Evolutionary conservation across 768 basidiomycete genomes (phyloP).

Genomic region (Collybia sordida): DNA sequence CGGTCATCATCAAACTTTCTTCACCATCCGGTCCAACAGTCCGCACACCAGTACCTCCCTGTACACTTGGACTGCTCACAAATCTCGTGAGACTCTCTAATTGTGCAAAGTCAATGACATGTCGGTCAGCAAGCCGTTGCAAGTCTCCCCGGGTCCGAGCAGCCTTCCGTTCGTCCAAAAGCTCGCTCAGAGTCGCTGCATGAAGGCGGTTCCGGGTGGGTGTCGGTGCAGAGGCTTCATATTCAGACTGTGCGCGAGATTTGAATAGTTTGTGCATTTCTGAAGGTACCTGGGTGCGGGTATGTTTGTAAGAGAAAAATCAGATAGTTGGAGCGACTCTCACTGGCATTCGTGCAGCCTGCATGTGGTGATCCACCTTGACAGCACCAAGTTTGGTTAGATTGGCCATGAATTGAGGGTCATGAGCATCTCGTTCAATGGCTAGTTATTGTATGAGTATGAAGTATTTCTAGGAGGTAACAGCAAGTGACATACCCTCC

Average conservation of each 20-base stretch:
- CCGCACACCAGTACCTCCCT: conserved; percentile 41
- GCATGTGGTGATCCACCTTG: conserved; percentile 65
- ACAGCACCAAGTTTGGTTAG: conserved; percentile 67
- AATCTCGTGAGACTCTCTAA: conserved; percentile 52
- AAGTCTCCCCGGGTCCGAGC: conserved; percentile 40
- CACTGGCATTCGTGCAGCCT: conserved; percentile 34
- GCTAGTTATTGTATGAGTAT: conserved; percentile 31
- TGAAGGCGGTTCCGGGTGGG: conserved; percentile 53
- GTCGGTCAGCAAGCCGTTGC: conserved; percentile 48
- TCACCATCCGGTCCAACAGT: conserved; percentile 54
- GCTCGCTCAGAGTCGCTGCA: conserved; percentile 48
- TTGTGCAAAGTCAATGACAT: conserved; percentile 52
- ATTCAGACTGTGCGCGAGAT: conserved; percentile 55
- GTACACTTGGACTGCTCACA: conserved; percentile 67
- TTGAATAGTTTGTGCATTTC: conserved; percentile 46
- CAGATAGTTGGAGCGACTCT: no score
- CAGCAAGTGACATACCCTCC: conserved; percentile 35
- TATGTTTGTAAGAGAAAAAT: no score
- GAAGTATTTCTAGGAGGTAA: background rate
- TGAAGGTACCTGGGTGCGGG: conserved; percentile 16
- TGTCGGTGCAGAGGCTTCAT: conserved; percentile 41
- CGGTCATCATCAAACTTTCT: conserved; percentile 50
- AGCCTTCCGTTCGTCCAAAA: conserved; percentile 66
- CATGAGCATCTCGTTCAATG: conserved; percentile 63
- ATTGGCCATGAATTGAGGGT: conserved; percentile 71